These are phyloP conservation scores for Fusarium annulatum DNA, from an alignment of 2,329 filamentous ascomycete genomes.

Conservation along the genomic window DNA sequence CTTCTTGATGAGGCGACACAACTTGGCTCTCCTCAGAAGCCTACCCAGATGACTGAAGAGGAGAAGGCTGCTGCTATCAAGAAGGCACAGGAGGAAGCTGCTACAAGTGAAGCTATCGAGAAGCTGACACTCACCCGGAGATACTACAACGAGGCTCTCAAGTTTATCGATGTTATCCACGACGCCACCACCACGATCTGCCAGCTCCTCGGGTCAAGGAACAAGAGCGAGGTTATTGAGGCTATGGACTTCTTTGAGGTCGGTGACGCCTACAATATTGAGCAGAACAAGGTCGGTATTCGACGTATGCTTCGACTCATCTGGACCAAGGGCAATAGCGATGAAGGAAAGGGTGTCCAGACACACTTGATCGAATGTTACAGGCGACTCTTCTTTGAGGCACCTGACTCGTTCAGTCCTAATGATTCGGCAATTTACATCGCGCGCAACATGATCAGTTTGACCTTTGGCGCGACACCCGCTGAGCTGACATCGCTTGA, in stretches of 20 bases:
- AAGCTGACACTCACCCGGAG: conserved; percentile 88
- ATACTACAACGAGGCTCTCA: conserved; percentile 92
- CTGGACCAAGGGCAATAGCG: conserved; percentile 99
- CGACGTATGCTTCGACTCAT: conserved; percentile 95
- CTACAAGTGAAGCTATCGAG: conserved; percentile 87
- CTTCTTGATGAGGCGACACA: conserved; percentile 91
- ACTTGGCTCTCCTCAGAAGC: conserved; percentile 75
- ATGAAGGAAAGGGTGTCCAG: conserved; percentile 98
- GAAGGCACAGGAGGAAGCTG: conserved; percentile 87
- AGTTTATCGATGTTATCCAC: conserved; percentile 92
- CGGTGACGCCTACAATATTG: conserved; percentile 94
- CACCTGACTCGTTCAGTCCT: conserved; percentile 84
- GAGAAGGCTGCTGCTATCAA: conserved; percentile 78
- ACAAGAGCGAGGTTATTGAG: conserved; percentile 98
- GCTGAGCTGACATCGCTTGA: conserved; percentile 96
- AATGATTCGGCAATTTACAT: conserved; percentile 97
- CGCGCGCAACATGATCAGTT: conserved; percentile 97
- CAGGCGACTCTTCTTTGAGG: conserved; percentile 94
- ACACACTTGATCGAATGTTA: conserved; percentile 97
- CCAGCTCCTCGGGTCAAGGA: conserved; percentile 90
- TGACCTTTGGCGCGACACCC: conserved; percentile 94
- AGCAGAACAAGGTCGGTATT: conserved; percentile 92
- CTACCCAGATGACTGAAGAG: conserved; percentile 78
- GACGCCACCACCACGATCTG: conserved; percentile 83
- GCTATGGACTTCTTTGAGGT: conserved; percentile 99